phyloP scores from a whole-genome alignment of 176 grass and related monocot species.

The Musa itinerans region DNA sequence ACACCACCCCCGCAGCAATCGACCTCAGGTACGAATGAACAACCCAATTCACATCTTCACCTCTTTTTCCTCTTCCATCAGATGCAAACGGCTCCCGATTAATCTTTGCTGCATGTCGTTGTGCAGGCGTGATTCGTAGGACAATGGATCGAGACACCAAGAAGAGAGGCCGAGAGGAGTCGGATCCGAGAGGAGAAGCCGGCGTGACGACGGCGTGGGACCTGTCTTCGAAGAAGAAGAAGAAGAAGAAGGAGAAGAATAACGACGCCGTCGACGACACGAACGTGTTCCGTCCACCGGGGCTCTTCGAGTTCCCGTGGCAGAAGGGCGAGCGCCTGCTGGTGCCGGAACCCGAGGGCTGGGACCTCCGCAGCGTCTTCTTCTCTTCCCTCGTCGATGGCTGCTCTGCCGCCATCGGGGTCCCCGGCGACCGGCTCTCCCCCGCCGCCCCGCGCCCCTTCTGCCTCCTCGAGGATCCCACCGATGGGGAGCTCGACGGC shows the following conservation, averaged over 20 bases:
- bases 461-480: not conserved
- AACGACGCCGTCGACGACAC: not conserved
- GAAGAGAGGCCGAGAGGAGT: not conserved
- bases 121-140: too few species aligned
- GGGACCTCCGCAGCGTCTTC: slow-evolving; percentile 16
- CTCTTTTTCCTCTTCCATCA: not conserved
- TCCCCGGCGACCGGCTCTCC: slow-evolving; percentile 9
- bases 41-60: too few species aligned
- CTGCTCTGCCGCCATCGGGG: not conserved
- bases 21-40: too few species aligned
- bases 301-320: slow-evolving; percentile 26
- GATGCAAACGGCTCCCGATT: not conserved
- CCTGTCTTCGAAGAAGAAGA: not conserved
- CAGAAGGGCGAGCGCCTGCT: not conserved
- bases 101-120: too few species aligned
- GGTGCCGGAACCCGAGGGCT: not conserved
- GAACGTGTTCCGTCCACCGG: not conserved
- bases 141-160: not conserved
- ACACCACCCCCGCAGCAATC: not conserved
- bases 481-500: not conserved
- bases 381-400: slow-evolving; percentile 17
- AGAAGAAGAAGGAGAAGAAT: not conserved
- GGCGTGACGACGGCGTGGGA: not conserved
- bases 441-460: not conserved
- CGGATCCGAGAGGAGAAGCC: not conserved